These are phyloP conservation scores for Glycyrrhiza uralensis DNA, from an alignment of 306 rosid species.

Conservation along the genomic window DNA sequence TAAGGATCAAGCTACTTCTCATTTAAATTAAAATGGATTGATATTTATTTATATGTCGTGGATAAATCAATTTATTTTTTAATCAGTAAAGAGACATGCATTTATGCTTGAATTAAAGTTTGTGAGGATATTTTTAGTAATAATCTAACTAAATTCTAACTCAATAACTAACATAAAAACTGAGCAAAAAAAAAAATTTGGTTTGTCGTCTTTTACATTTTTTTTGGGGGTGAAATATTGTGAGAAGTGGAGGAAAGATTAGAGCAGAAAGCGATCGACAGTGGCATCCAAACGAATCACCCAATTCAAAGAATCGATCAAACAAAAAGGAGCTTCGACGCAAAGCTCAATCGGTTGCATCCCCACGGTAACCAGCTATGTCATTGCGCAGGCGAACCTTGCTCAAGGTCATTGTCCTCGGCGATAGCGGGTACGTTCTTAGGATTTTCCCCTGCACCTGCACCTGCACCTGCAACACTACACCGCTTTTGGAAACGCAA, in stretches of 20 bases:
- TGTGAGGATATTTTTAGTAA: no score
- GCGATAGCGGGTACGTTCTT: conserved; percentile 81
- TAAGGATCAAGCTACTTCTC: no score
- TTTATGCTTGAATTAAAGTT: no score
- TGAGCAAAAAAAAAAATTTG: no score
- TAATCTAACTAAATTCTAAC: no score
- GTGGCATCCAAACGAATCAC: no score
- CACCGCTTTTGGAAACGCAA: not conserved
- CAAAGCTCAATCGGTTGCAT: not conserved
- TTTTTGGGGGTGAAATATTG: not conserved
- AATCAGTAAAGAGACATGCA: no score
- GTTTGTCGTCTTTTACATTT: not conserved
- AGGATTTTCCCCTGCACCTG: conserved; percentile 33
- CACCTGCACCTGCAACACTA: no score
- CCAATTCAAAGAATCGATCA: not conserved
- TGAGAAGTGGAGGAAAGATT: not conserved
- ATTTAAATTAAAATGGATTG: no score
- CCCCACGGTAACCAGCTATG: conserved; percentile 50
- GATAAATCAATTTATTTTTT: no score
- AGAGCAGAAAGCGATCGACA: conserved; percentile 37
- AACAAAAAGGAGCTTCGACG: not conserved
- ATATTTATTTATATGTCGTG: no score
- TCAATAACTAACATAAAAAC: no score
- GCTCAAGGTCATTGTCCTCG: conserved; percentile 99
- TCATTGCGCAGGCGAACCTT: conserved; percentile 83